Percentiles rank a stretch among this genome's conserved stretches.
These are phyloP conservation scores for Phytophthora sp. DNA, from an alignment of 352 stramenopile species.

Conservation along the genomic window DNA sequence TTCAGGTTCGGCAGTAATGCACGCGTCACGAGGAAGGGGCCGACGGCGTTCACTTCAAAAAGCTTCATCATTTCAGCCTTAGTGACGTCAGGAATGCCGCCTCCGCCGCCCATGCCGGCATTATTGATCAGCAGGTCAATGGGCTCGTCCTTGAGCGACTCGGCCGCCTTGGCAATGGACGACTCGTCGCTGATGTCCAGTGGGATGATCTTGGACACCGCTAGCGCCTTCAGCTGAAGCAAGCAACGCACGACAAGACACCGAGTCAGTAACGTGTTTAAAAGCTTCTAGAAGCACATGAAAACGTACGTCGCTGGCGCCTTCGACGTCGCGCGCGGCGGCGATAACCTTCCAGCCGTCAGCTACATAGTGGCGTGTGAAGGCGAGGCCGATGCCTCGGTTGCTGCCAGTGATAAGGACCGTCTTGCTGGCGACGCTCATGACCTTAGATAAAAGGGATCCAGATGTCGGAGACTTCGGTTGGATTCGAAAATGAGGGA, in stretches of 20 bases:
- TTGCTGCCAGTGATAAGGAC: conserved; percentile 69
- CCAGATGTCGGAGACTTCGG: too few species aligned
- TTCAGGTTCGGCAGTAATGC: conserved; percentile 57
- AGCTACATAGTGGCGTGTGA: conserved; percentile 50
- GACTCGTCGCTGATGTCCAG: conserved; percentile 40
- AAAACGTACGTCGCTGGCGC: conserved; percentile 40
- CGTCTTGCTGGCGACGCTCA: conserved; percentile 45
- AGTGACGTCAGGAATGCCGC: conserved; percentile 43
- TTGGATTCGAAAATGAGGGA: not conserved
- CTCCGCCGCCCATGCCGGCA: conserved; percentile 48
- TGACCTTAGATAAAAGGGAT: not conserved
- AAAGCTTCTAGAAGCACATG: not conserved
- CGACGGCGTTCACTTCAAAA: conserved; percentile 69
- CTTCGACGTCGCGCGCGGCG: conserved; percentile 46
- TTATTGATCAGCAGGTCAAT: conserved; percentile 77
- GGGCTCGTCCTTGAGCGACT: conserved; percentile 45
- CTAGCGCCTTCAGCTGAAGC: conserved; percentile 34
- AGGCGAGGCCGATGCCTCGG: conserved; percentile 59
- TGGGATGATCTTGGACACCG: conserved; percentile 34
- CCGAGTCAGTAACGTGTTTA: conserved; percentile 2
- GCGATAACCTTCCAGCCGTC: conserved; percentile 62
- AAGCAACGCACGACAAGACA: conserved; percentile 8
- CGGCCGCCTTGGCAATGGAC: conserved; percentile 47
- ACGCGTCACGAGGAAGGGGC: conserved; percentile 61
- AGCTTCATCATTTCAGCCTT: conserved; percentile 59